A percentile compares a stretch with the other conserved stretches of the same genome.
phyloP scores from a whole-genome alignment of 176 grass and related monocot species.

The Coix lacrymajobi region DNA sequence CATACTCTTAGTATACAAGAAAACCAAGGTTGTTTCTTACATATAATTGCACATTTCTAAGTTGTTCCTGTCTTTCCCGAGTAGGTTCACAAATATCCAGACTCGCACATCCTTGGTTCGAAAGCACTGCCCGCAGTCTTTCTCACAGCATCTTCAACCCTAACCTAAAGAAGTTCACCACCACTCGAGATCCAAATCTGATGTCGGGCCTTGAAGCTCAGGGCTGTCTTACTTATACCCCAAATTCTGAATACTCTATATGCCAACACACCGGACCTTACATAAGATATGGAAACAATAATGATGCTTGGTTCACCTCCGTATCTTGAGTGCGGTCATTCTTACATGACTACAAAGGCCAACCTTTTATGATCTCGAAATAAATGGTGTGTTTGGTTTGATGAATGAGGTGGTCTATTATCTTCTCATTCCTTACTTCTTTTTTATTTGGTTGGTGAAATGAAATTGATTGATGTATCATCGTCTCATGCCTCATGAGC shows the following conservation, averaged over 20 bases:
- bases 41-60: neutral
- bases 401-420: too few relatives aligned
- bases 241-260: neutral
- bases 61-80: neutral
- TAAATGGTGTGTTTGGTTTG: too few relatives aligned
- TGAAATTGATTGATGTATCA: too few relatives aligned
- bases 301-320: neutral
- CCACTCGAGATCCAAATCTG: neutral
- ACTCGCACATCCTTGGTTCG: neutral
- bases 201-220: neutral
- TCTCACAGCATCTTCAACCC: neutral
- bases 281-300: neutral
- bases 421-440: too few relatives aligned
- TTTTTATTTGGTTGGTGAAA: too few relatives aligned
- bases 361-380: conserved; percentile 50
- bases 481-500: too few relatives aligned
- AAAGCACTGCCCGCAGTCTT: neutral
- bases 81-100: neutral
- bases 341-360: conserved; percentile 17
- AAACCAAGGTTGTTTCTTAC: neutral
- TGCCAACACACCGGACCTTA: neutral
- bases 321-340: neutral
- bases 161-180: neutral
- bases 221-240: neutral
- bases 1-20: neutral